Percentiles rank a stretch among this genome's conserved stretches.
Conservation (phyloP, 2,329 filamentous ascomycete genomes). For the Rasamsonia emersonii region DNA sequence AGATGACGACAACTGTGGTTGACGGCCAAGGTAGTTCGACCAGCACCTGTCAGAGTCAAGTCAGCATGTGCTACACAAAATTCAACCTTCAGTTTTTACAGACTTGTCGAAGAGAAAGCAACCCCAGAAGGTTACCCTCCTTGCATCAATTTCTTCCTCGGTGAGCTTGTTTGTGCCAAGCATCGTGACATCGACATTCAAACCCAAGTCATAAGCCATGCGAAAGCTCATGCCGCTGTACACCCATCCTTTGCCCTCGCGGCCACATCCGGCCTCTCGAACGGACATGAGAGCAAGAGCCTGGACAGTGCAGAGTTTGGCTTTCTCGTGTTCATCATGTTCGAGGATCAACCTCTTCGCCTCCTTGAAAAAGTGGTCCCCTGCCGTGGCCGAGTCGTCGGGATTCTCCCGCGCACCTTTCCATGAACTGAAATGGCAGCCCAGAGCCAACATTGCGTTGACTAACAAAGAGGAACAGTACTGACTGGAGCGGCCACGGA, state of each 20-base stretch:
- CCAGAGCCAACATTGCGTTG: constrained; percentile 86
- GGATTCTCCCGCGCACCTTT: constrained; percentile 61
- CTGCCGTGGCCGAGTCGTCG: constrained; percentile 73
- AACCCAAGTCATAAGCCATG: constrained; percentile 89
- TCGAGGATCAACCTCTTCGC: constrained; percentile 83
- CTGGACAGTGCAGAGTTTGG: constrained; percentile 81
- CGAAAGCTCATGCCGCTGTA: constrained; percentile 98
- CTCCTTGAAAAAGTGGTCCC: constrained; percentile 92
- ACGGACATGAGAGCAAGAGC: constrained; percentile 94
- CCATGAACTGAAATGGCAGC: constrained; percentile 82
- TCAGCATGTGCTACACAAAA: neutral
- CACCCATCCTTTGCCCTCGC: constrained; percentile 94
- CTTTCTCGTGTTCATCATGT: constrained; percentile 87
- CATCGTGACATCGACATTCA: constrained; percentile 73
- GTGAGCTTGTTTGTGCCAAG: constrained; percentile 56
- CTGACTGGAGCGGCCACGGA: constrained; percentile 57
- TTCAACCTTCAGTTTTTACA: constrained; percentile 17
- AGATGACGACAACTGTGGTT: constrained; percentile 74
- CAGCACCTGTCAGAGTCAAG: constrained; percentile 53
- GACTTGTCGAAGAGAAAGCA: constrained; percentile 95
- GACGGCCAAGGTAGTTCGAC: constrained; percentile 90
- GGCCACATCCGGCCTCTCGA: constrained; percentile 84
- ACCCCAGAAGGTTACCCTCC: constrained; percentile 92
- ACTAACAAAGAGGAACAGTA: constrained; percentile 88
- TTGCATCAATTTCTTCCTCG: constrained; percentile 79